Evolutionary conservation across 805 yeast species (phyloP).

Genomic region (Vanderwaltozyma tropicalis): DNA sequence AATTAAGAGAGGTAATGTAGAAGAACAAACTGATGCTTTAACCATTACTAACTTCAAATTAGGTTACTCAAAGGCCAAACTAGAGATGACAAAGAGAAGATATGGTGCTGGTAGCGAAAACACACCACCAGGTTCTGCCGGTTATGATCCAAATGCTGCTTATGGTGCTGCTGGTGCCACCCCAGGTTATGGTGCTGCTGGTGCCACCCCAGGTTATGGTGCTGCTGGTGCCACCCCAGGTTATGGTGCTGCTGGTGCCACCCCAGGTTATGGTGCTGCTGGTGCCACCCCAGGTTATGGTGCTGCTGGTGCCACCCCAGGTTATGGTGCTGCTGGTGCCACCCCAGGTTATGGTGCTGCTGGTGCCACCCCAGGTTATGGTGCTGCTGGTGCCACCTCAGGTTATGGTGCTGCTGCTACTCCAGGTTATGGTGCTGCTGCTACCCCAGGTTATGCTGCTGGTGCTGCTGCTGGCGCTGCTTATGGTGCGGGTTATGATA

Average conservation of each 20-base stretch:
- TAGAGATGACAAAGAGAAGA: constrained; percentile 73
- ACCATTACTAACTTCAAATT: constrained; percentile 85
- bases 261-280: constrained; percentile 2
- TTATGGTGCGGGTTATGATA: constrained; percentile 5
- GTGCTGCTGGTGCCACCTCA: constrained; percentile 2
- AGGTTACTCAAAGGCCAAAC: constrained; percentile 76
- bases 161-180: constrained; percentile 23
- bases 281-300: constrained; percentile 14
- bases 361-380: constrained; percentile 5
- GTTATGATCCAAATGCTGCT: constrained; percentile 23
- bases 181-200: constrained; percentile 11
- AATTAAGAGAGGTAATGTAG: constrained; percentile 80
- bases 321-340: constrained; percentile 2
- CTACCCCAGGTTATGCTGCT: constrained; percentile 4
- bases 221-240: constrained; percentile 23
- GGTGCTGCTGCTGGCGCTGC: constrained; percentile 3
- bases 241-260: constrained; percentile 6
- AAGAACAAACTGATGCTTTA: constrained; percentile 79
- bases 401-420: constrained; percentile 5
- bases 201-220: constrained; percentile 17
- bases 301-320: constrained; percentile 6
- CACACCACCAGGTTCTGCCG: constrained; percentile 11
- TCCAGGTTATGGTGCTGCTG: constrained; percentile 12
- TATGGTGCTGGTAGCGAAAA: constrained; percentile 38
- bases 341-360: constrained; percentile 9